phyloP scores from a whole-genome alignment of 768 basidiomycete genomes.

The Boletus sensibilis region DNA sequence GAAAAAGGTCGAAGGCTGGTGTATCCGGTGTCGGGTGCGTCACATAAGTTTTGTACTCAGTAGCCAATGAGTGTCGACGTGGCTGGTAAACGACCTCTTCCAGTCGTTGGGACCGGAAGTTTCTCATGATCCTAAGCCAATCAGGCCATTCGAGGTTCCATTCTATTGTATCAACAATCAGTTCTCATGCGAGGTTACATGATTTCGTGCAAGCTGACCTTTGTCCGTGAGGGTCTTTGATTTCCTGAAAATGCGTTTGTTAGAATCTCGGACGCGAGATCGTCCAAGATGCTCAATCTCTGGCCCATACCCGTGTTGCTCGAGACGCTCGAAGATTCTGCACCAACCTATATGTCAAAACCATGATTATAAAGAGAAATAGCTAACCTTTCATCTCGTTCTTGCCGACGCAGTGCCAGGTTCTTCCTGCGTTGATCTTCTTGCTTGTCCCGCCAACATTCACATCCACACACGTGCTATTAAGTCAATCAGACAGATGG shows the following conservation, averaged over 20 bases:
- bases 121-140: not conserved
- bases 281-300: not conserved
- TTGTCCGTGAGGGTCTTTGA: not conserved
- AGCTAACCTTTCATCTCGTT: not conserved
- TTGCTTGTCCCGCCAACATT: not conserved
- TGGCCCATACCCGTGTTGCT: not conserved
- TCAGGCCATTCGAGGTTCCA: not conserved
- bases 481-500: not conserved
- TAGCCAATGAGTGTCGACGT: not conserved
- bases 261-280: not conserved
- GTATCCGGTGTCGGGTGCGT: not conserved
- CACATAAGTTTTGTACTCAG: not conserved
- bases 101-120: not conserved
- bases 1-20: not conserved
- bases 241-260: not conserved
- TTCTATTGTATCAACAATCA: not conserved
- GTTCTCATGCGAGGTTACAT: not conserved
- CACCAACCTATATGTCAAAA: not conserved
- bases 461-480: not conserved
- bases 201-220: not conserved
- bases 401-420: not conserved
- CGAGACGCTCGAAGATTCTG: not conserved
- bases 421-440: not conserved
- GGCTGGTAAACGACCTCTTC: not conserved
- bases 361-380: not conserved